Evolutionary conservation across 2,329 filamentous ascomycete species (phyloP), one percentile per base, ranked within the genome.

Genomic region (Eurotiales sp.): DNA sequence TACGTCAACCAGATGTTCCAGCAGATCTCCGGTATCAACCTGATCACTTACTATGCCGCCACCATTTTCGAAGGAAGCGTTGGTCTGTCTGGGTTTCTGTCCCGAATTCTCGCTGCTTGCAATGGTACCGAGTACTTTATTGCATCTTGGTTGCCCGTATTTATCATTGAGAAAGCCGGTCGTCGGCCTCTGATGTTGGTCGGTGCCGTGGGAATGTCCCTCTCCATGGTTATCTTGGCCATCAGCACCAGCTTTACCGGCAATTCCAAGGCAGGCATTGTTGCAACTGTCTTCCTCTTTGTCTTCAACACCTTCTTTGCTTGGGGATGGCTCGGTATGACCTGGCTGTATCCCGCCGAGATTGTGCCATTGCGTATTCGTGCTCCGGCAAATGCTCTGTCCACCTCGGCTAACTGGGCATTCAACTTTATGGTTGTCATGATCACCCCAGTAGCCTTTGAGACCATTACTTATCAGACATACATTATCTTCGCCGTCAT

Each of bases 101-200:
- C 76, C 2, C 71, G 76, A 7, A 69, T 80, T n/a, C 62, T 80
- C 8, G 75, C 77, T n/a, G 77, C 76, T 3, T 72, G 69, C 56
- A 79, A 79, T 54, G 77, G 77, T 29, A 79, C 76, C 0, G 76
- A 78, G 53, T 80, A 80, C 60, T 79, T 80, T 57, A 47, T 77
- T 21, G 75, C 76, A 2, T 78, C 75, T 1, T 72, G 71, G 63
- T 62, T 79, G 21, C 71, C 76, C 2, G 70, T 80, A 27, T 77
- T 77, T 55, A 72, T 73, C 10, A 73, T 79, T 52, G 76, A 79
- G 57, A 71, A 69, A 46, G 65, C 77, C 47, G 76, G 76, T 12
- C 72, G 87, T 23, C 78, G 86, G 15, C 80, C 81, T 61, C 77
- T 90, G 54, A 89, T 90, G 84, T 69, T 90, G 15, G 81, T 88